Percentiles rank a stretch among this genome's conserved stretches.
These are phyloP conservation scores for Hansenula lynferdii DNA, from an alignment of 1,139 yeast species.

Conservation along the genomic window DNA sequence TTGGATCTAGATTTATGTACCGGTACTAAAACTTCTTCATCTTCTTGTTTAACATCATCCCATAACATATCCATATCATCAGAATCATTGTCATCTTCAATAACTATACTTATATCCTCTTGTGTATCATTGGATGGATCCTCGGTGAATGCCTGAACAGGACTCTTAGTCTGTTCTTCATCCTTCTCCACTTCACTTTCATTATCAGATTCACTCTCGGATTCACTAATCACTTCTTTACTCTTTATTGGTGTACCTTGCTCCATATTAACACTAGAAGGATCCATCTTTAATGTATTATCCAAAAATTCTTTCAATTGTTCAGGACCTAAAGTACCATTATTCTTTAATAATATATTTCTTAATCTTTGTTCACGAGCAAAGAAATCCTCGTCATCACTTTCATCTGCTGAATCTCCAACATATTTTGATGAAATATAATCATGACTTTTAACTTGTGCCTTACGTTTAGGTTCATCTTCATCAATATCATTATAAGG, in stretches of 20 bases:
- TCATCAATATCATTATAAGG: slow-evolving; percentile 15
- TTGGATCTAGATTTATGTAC: slow-evolving; percentile 1
- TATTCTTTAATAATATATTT: slow-evolving; percentile 25
- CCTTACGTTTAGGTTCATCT: slow-evolving; percentile 1
- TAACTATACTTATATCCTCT: not conserved
- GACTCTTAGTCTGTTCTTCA: too few relatives aligned
- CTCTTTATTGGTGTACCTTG: not conserved
- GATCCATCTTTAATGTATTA: slow-evolving; percentile 6
- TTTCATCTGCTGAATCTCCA: slow-evolving; percentile 62
- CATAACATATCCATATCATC: slow-evolving; percentile 13
- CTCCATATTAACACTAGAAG: not conserved
- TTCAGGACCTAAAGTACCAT: slow-evolving; percentile 26
- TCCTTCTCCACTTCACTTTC: not conserved
- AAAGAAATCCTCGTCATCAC: slow-evolving; percentile 53
- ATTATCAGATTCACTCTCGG: slow-evolving; percentile 3
- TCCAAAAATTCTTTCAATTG: slow-evolving; percentile 23
- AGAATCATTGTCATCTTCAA: slow-evolving; percentile 1
- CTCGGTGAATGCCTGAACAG: not conserved
- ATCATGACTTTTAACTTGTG: not conserved
- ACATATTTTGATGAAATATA: slow-evolving; percentile 41
- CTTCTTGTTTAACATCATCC: slow-evolving; percentile 5
- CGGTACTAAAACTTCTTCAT: slow-evolving; percentile 4
- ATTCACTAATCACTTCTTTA: not conserved
- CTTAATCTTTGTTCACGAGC: slow-evolving; percentile 55
- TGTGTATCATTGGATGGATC: slow-evolving; percentile 8